Evolutionary conservation across 2,329 filamentous ascomycete genomes (phyloP).

Genomic region (Cercospora canescens): DNA sequence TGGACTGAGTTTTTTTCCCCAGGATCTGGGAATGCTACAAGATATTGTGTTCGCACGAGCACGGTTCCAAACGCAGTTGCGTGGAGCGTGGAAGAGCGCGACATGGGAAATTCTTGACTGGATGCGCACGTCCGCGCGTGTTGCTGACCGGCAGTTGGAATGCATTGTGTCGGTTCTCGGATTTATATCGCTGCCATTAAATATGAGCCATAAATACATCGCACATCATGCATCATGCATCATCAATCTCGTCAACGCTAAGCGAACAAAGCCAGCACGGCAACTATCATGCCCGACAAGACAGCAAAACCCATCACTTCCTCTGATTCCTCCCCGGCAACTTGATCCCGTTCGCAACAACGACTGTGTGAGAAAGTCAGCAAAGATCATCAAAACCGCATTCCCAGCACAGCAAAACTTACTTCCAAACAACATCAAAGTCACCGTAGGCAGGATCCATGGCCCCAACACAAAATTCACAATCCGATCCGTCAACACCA

Average conservation of each 20-base stretch:
- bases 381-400: not conserved
- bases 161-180: too few relatives aligned
- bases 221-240: too few relatives aligned
- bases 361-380: not conserved
- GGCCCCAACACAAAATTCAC: constrained; percentile 1
- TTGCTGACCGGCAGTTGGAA: too few relatives aligned
- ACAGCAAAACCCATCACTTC: not conserved
- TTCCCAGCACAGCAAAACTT: not conserved
- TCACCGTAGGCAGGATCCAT: constrained; percentile 21
- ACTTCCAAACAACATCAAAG: not conserved
- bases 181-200: too few relatives aligned
- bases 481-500: constrained; percentile 1
- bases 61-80: not conserved
- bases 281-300: not conserved
- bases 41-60: not conserved
- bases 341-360: not conserved
- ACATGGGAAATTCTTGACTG: not conserved
- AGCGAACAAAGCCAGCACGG: not conserved
- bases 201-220: too few relatives aligned
- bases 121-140: not conserved
- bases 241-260: not conserved
- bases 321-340: not conserved
- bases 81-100: not conserved
- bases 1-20: not conserved
- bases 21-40: not conserved